Base-by-base conservation (phyloP, 139 green algal genomes). In the Closterium sp. region DNA sequence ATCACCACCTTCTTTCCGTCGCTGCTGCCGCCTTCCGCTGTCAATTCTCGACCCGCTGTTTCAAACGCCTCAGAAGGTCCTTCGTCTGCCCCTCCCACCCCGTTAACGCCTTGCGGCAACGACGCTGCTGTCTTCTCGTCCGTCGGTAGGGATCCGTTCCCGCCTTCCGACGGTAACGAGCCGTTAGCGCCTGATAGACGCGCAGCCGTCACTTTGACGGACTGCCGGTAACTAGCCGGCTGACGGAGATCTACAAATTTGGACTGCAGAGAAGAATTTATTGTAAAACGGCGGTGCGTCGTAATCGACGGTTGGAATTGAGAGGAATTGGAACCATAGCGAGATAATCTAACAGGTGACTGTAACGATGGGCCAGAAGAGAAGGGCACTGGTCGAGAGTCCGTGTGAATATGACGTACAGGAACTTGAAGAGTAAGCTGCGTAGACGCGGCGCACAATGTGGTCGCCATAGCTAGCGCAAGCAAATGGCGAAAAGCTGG, bases 1-100 rank as follows among this genome's bases (percentile, higher is more conserved):
- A 93, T 86, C 30, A 93, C 91, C 31, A 89, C 86, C 86, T 88
- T 91, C 43, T 88, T 88, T 25, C 83, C 83, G 83, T 86, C 83
- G 31, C 81, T 85, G 83, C 83, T 3, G 83, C 55, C 55, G 55
- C 55, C 25, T 76, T 76, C 55, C 55, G 16, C 12, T 16, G 16
- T 76, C 55, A 76, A 16, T 76, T 3, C 10, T 2, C 0, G 43
- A 12, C 21, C 21, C 43, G 43, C 12, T 25, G 21, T 2, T 16
- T 25, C 43, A 28, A 16, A 69, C 43, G 43, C 3, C 43, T 69
- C 23, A 12, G 43, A 69, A 9, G 12, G 12, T 12, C 43, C 9
- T 69, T 69, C 43, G 21, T 2, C 43, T 16, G 43, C 21, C 12
- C 43, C 43, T 12, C 43, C 43, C 43, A 69, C 21, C 23, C 12